These are phyloP conservation scores for Thymus mandschuricus DNA, from an alignment of 257 asterid species.

Conservation along the genomic window DNA sequence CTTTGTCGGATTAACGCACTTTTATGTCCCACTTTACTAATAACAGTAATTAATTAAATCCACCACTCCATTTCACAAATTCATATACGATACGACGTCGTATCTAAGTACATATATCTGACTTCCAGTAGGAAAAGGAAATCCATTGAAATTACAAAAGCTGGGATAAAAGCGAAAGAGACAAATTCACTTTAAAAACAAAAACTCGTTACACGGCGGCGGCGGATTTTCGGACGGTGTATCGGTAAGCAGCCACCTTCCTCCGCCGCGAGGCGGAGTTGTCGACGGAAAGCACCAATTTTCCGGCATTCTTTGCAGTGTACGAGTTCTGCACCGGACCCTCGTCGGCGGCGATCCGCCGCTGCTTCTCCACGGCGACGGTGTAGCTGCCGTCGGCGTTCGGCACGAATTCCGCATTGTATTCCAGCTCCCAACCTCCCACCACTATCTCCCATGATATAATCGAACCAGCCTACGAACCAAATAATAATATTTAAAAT, in stretches of 20 bases:
- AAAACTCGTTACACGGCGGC: slow-evolving; percentile 6
- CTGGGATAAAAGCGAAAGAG: background rate
- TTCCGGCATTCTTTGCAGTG: slow-evolving; percentile 66
- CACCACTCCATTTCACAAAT: no score
- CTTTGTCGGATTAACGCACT: slow-evolving; percentile 17
- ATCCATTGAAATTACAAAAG: background rate
- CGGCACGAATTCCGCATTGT: slow-evolving; percentile 76
- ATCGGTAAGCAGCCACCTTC: slow-evolving; percentile 89
- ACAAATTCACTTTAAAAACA: background rate
- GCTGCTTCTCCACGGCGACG: slow-evolving; percentile 79
- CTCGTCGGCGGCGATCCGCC: slow-evolving; percentile 52
- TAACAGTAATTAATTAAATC: no score
- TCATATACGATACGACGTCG: no score
- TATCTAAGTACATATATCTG: no score
- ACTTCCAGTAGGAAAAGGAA: background rate
- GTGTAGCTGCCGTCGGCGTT: slow-evolving; percentile 65
- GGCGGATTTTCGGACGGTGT: slow-evolving; percentile 59
- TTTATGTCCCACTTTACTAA: background rate
- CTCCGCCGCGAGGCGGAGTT: slow-evolving; percentile 67
- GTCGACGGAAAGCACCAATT: slow-evolving; percentile 77
- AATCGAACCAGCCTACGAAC: slow-evolving; percentile 62
- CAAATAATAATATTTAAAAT: no score
- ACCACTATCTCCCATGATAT: slow-evolving; percentile 90
- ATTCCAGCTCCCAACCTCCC: slow-evolving; percentile 92
- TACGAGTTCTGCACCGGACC: slow-evolving; percentile 70